These are phyloP conservation scores for Colletotrichum filicis DNA, from an alignment of 2,329 filamentous ascomycete genomes.

Conservation along the genomic window DNA sequence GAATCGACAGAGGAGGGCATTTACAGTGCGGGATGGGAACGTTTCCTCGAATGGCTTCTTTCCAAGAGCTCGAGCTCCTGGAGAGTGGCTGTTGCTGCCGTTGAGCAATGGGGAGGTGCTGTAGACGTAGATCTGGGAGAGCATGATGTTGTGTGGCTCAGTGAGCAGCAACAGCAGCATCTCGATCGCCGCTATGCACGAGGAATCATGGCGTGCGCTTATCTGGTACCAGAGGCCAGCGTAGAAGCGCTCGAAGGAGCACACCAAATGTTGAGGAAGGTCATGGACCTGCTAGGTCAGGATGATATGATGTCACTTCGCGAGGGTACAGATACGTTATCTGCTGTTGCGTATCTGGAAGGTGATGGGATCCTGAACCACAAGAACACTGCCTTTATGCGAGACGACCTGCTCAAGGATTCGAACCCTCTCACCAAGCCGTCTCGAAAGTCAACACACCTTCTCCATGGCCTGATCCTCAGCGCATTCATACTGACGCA, in stretches of 20 bases:
- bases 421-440: conserved; percentile 75
- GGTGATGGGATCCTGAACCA: conserved; percentile 47
- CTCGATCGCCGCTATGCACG: conserved; percentile 74
- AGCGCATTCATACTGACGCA: conserved; percentile 68
- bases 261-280: conserved; percentile 68
- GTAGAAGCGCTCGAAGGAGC: conserved; percentile 68
- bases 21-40: conserved; percentile 73
- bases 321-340: conserved; percentile 57
- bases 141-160: conserved; percentile 66
- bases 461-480: conserved; percentile 72
- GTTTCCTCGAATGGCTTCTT: conserved; percentile 75
- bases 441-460: conserved; percentile 61
- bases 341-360: conserved; percentile 45
- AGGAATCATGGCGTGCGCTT: conserved; percentile 74
- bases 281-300: conserved; percentile 69
- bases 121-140: conserved; percentile 75
- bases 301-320: conserved; percentile 65
- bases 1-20: conserved; percentile 36
- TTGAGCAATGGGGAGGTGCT: conserved; percentile 80
- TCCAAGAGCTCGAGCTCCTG: conserved; percentile 69
- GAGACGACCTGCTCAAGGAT: conserved; percentile 65
- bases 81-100: conserved; percentile 68
- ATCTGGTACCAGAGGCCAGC: conserved; percentile 71
- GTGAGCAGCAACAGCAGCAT: conserved; percentile 68
- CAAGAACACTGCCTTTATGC: conserved; percentile 56